Conservation (phyloP, 2,329 filamentous ascomycete species). For the Trichoderma simmonsii region DNA sequence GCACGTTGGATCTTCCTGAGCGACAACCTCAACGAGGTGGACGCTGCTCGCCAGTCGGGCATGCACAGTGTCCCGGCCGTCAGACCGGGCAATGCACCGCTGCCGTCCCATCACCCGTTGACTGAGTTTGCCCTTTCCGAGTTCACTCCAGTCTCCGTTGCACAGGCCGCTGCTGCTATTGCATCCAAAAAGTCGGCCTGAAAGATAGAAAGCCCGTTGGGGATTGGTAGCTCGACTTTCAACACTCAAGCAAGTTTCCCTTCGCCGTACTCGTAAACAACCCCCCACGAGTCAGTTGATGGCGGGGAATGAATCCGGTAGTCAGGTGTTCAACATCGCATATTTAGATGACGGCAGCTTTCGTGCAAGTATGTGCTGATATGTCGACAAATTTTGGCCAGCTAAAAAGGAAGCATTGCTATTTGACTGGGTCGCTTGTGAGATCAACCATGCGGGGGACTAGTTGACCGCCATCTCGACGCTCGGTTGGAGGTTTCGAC, state of each 20-base stretch:
- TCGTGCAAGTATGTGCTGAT: not conserved
- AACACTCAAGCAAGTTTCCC: not conserved
- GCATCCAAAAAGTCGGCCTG: not conserved
- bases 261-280: not conserved
- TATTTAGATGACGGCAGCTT: slow-evolving; percentile 2
- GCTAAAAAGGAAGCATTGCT: not conserved
- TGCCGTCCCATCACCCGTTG: slow-evolving; percentile 49
- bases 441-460: slow-evolving; percentile 2
- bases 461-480: slow-evolving; percentile 17
- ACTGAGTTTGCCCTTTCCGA: slow-evolving; percentile 34
- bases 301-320: not conserved
- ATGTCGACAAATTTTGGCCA: not conserved
- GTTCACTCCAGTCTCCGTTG: slow-evolving; percentile 31
- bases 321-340: slow-evolving; percentile 9
- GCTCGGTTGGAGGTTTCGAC: not conserved
- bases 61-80: slow-evolving; percentile 61
- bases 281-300: not conserved
- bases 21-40: slow-evolving; percentile 71
- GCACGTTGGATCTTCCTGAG: slow-evolving; percentile 72
- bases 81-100: slow-evolving; percentile 66
- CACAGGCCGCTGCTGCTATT: slow-evolving; percentile 5
- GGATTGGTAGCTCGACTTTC: not conserved
- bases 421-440: slow-evolving; percentile 12
- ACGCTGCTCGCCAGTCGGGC: slow-evolving; percentile 59
- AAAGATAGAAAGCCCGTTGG: not conserved